Evolutionary conservation across 441 rosid species (phyloP), one percentile per base, ranked within the genome.

Genomic region (Arabidopsis hybrid): DNA sequence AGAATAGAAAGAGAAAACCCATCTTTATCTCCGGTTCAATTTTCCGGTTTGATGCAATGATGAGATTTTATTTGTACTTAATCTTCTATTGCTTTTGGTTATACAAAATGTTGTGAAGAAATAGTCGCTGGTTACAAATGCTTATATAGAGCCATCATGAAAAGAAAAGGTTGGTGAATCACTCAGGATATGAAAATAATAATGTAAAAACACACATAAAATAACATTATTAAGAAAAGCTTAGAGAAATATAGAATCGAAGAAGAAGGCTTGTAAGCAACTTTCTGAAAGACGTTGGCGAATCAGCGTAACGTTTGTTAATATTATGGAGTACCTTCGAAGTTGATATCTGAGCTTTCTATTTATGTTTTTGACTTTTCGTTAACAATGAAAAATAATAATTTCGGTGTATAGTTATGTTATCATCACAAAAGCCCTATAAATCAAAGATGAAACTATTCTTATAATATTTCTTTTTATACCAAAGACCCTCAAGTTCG

Each of bases 221-320:
- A 11, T 34, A 67, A 67, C 40, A 78, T 40, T 70, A 32, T 29
- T 65, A 64, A 17, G 61, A 59, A 77, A 69, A 47, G 12, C 3
- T 21, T 5, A 34, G 26, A 51, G 61, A 8, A 60, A 14, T 43
- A 46, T 17, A 50, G 36, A 53, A 72, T 63, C 42, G 14, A 57
- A 65, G 72, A 70, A 79, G 79, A 72, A 83, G 83, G 69, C 90
- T 83, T 82, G 69, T 51, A 85, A 85, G 90, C 88, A 82, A 84
- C 78, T 72, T 77, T 67, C 36, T 52, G 73, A 67, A 70, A 78
- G 84, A 79, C 38, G 85, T 76, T 84, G 80, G 72, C 74, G 81
- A 58, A 82, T 82, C 86, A 74, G 61, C 83, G 79, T 77, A 71
- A 40, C 82, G 73, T 80, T 52, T 67, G 80, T 76, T 78, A 83